Conservation (phyloP, 805 yeast genomes). For the Zygoascus biomembranicola region DNA sequence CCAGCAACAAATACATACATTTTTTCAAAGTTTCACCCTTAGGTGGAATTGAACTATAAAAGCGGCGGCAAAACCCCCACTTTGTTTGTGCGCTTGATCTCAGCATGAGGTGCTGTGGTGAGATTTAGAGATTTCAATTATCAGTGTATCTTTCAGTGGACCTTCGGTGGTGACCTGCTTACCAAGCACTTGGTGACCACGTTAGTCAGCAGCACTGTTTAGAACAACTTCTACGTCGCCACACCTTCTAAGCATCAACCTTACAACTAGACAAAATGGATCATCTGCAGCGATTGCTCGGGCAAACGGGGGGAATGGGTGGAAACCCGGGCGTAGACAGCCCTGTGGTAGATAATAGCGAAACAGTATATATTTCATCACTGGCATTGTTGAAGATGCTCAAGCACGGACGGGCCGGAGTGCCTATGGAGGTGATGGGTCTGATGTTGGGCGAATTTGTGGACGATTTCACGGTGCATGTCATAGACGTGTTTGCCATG, state of each 20-base stretch:
- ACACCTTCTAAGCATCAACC: neutral
- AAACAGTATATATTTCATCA: conserved; percentile 93
- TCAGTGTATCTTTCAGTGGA: neutral
- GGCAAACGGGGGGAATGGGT: conserved; percentile 27
- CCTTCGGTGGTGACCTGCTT: neutral
- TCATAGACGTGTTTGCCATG: conserved; percentile 98
- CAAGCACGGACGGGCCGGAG: conserved; percentile 80
- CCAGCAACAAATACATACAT: neutral
- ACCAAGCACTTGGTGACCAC: neutral
- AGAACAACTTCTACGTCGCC: neutral
- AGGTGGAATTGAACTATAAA: neutral
- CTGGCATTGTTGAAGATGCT: conserved; percentile 93
- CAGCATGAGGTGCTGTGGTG: too few species aligned
- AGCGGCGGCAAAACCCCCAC: neutral
- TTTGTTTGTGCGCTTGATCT: too few species aligned
- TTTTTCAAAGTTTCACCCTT: neutral
- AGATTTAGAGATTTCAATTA: neutral
- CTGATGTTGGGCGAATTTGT: conserved; percentile 97
- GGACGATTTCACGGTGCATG: conserved; percentile 94
- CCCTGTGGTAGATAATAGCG: conserved; percentile 88
- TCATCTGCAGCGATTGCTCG: conserved; percentile 25
- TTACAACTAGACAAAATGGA: conserved; percentile 20
- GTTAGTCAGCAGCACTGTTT: neutral
- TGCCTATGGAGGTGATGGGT: conserved; percentile 93
- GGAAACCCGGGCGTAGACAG: conserved; percentile 41